A percentile compares a stretch with the other conserved stretches of the same genome.
phyloP scores from a whole-genome alignment of 2,329 filamentous ascomycete species.

The Coniochaeta sp. region DNA sequence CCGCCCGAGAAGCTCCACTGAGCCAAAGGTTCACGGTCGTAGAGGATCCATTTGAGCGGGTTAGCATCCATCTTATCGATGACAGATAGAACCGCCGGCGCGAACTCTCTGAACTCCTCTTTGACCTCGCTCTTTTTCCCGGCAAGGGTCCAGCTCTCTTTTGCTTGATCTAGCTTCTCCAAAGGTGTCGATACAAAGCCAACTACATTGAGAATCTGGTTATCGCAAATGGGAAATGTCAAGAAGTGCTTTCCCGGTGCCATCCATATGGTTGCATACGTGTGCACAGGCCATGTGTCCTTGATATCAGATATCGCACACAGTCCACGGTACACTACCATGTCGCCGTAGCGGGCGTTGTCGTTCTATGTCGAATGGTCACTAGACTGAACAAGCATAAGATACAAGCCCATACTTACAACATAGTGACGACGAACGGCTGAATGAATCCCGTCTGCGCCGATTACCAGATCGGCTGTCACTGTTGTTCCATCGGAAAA shows the following conservation, averaged over 20 bases:
- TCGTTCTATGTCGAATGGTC: no score
- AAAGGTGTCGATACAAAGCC: constrained; percentile 23
- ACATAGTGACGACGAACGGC: constrained; percentile 3
- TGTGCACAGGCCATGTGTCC: constrained; percentile 14
- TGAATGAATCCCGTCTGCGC: constrained; percentile 5
- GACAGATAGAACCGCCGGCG: constrained; percentile 8
- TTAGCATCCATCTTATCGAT: constrained; percentile 8
- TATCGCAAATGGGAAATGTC: constrained; percentile 24
- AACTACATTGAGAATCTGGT: constrained; percentile 26
- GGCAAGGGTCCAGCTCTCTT: constrained; percentile 25
- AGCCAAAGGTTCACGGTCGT: constrained; percentile 16
- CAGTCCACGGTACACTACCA: constrained; percentile 16
- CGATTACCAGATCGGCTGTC: constrained; percentile 5
- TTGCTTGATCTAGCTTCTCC: constrained; percentile 20
- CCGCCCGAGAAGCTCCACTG: constrained; percentile 16
- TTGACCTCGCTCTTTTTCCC: constrained; percentile 13
- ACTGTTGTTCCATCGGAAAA: constrained; percentile 1
- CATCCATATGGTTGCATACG: constrained; percentile 20
- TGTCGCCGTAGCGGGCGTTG: constrained; percentile 13
- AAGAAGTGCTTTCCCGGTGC: constrained; percentile 27
- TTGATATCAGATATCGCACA: constrained; percentile 10
- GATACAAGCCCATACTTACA: neutral
- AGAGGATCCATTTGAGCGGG: constrained; percentile 17
- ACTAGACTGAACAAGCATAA: neutral
- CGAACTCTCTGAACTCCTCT: constrained; percentile 10